Percentiles rank a stretch among this genome's conserved stretches.
Evolutionary conservation across 2,329 filamentous ascomycete species (phyloP).

Genomic region (Colletotrichum salicis): DNA sequence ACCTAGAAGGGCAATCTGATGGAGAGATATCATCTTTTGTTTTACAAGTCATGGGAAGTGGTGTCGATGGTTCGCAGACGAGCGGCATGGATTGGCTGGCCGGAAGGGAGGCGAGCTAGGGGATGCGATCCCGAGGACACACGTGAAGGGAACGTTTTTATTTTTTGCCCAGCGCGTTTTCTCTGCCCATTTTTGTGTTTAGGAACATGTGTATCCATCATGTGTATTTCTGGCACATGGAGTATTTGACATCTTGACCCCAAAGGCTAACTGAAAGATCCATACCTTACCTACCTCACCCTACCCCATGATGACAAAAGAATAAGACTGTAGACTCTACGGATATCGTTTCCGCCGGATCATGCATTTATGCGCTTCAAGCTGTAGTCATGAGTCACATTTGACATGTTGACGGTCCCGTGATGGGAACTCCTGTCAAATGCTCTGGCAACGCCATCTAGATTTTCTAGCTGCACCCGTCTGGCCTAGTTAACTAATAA

Average conservation of each 20-base stretch:
- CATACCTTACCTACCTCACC: no score
- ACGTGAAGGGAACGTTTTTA: conserved; percentile 1
- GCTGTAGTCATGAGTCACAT: background rate
- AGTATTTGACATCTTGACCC: conserved; percentile 23
- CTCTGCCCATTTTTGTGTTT: background rate
- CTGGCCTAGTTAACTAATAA: background rate
- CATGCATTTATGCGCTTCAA: conserved; percentile 26
- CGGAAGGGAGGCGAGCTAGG: background rate
- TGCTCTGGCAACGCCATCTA: background rate
- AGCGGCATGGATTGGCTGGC: background rate
- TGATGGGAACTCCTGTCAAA: conserved; percentile 13
- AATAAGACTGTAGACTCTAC: background rate
- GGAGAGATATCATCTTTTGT: conserved; percentile 26
- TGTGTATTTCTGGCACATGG: background rate
- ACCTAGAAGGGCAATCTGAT: conserved; percentile 13
- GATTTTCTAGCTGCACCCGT: background rate
- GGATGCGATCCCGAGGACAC: conserved; percentile 4
- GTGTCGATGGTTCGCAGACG: conserved; percentile 4
- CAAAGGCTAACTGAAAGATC: background rate
- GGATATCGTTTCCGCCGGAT: conserved; percentile 13
- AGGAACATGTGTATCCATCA: conserved; percentile 15
- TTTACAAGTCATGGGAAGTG: background rate
- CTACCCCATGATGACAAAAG: background rate
- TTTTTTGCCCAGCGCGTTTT: background rate
- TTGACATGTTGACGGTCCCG: conserved; percentile 1